These are phyloP conservation scores for Suillus luteus DNA, from an alignment of 768 basidiomycete genomes.

Conservation along the genomic window DNA sequence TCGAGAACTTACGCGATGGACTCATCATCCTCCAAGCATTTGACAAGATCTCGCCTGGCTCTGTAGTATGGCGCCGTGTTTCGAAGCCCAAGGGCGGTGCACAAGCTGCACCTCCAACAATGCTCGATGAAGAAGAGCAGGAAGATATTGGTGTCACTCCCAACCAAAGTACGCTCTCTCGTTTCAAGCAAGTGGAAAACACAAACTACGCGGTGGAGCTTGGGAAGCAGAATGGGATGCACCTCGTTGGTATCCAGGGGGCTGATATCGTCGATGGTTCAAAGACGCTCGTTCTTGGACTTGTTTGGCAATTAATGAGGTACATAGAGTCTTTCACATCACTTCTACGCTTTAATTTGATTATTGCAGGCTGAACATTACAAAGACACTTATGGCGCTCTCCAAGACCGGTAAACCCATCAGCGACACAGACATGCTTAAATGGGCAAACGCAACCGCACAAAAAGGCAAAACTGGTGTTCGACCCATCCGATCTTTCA, in stretches of 20 bases:
- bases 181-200: conserved; percentile 98
- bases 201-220: conserved; percentile 96
- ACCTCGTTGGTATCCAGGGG: conserved; percentile 96
- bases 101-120: conserved; percentile 40
- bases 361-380: conserved; percentile 72
- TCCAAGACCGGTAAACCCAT: conserved; percentile 76
- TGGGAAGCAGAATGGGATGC: conserved; percentile 90
- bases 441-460: conserved; percentile 93
- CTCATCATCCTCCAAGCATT: conserved; percentile 92
- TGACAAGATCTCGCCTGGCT: conserved; percentile 91
- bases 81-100: conserved; percentile 77
- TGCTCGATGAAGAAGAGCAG: conserved; percentile 56
- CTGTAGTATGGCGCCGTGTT: conserved; percentile 94
- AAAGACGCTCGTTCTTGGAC: conserved; percentile 89
- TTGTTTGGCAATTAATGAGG: conserved; percentile 99
- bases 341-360: neutral
- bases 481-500: conserved; percentile 85
- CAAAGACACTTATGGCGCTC: conserved; percentile 82
- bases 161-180: conserved; percentile 81
- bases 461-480: conserved; percentile 63
- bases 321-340: conserved; percentile 34
- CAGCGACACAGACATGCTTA: conserved; percentile 90
- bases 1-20: conserved; percentile 95
- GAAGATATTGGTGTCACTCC: conserved; percentile 83
- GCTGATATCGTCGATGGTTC: conserved; percentile 95